A percentile compares a stretch with the other conserved stretches of the same genome.
Evolutionary conservation across 2,329 filamentous ascomycete genomes (phyloP).

Genomic region (Colletotrichum spinosum): DNA sequence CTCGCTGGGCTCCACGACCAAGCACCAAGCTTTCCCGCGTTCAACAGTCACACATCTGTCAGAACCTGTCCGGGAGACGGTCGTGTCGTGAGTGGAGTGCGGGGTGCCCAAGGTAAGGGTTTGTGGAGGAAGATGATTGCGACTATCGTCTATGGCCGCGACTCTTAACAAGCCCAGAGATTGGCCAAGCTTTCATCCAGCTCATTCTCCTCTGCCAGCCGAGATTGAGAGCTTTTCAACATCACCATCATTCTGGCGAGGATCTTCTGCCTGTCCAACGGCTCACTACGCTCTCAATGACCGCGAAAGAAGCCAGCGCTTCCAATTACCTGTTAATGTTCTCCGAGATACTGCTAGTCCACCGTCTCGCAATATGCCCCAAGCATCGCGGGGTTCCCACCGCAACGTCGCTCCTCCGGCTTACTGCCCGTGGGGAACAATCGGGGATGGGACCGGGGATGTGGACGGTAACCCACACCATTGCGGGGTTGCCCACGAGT

Average conservation of each 20-base stretch:
- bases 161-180: too few species aligned
- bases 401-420: constrained; percentile 20
- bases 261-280: too few species aligned
- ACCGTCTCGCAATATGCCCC: background rate
- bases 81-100: too few species aligned
- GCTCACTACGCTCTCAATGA: too few species aligned
- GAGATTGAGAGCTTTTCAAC: too few species aligned
- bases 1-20: too few species aligned
- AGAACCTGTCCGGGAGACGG: background rate
- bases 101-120: too few species aligned
- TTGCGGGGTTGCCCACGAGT: background rate
- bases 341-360: background rate
- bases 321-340: background rate
- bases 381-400: constrained; percentile 25
- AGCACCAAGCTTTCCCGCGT: constrained; percentile 15
- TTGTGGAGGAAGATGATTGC: too few species aligned
- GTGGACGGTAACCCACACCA: constrained; percentile 5
- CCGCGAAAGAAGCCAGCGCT: background rate
- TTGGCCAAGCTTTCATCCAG: too few species aligned
- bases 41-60: background rate
- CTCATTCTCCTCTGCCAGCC: too few species aligned
- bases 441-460: constrained; percentile 11
- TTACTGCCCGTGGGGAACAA: constrained; percentile 29
- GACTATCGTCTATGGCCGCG: too few species aligned
- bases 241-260: too few species aligned